These are phyloP conservation scores for Gracilaria domingensis DNA, from an alignment of 23 red algal species.

Conservation along the genomic window DNA sequence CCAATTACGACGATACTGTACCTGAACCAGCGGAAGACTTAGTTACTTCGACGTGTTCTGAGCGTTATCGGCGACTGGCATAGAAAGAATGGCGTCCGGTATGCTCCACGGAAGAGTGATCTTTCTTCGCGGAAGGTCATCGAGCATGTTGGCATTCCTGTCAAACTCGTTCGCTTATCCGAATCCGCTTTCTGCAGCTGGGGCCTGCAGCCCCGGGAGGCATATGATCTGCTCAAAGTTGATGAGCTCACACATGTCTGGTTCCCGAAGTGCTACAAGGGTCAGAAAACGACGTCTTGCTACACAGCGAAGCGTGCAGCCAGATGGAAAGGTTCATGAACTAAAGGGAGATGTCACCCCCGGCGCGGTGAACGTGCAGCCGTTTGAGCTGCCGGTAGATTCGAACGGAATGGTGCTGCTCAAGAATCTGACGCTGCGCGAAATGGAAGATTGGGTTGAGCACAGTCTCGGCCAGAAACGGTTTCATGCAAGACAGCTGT, in stretches of 20 bases:
- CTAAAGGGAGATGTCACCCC: conserved; percentile 49
- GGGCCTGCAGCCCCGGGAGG: neutral
- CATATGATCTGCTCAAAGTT: neutral
- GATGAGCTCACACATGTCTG: neutral
- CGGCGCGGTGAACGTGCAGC: neutral
- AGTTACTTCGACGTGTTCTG: neutral
- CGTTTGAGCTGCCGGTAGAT: conserved; percentile 32
- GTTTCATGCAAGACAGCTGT: conserved; percentile 95
- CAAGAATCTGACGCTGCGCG: conserved; percentile 72
- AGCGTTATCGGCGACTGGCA: neutral
- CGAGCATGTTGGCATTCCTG: neutral
- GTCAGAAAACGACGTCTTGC: conserved; percentile 13
- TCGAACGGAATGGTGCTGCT: conserved; percentile 58
- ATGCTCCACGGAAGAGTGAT: neutral
- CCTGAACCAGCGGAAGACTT: no score
- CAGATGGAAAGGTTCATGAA: conserved; percentile 61
- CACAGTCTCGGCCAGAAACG: conserved; percentile 63
- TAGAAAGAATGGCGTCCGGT: neutral
- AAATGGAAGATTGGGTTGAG: conserved; percentile 84
- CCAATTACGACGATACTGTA: no score
- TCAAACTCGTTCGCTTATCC: neutral
- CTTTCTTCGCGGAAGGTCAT: neutral
- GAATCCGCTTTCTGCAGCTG: neutral
- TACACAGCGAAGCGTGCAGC: conserved; percentile 1
- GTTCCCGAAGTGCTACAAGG: neutral